Base-by-base conservation (phyloP, 345 rosid species). In the Schrenkiella parvula region DNA sequence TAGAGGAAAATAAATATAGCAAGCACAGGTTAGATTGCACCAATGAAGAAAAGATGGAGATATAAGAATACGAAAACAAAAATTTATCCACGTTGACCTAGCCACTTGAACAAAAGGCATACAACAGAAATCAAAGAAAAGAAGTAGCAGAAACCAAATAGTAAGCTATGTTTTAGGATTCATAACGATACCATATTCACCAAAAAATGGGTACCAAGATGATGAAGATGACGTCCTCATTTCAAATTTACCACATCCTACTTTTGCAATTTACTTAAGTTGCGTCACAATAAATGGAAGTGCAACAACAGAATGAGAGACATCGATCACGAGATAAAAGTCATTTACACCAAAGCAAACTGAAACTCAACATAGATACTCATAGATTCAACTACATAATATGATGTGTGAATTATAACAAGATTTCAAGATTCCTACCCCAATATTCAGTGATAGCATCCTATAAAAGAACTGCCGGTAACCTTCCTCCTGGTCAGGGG, bases 401-500 rank as follows among this genome's bases (percentile, higher is more conserved):
- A 66, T 57, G 57, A 8, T 38, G 44, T 7, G 67, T 28, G 35
- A 28, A 28, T 4, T 28, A 31, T 10, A 57, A 47, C 59, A 70
- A 32, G 71, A 17, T 47, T 53, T 29, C 15, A 63, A 73, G 74
- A 56, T 37, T 32, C 84, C 52, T 81, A 91, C 97, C 79, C 89
- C 87, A 66, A 31, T 56, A 81, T 74, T 89, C 80, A 85, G 71
- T 71, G 86, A 85, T 55, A 95, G 87, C 28, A 79, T 78, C 78
- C 78, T 87, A 77, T 87, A 89, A 85, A 96, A 91, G 71, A 84
- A 85, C 2, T 58, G 75, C 28, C 88, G 86, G 75, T 88, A 54
- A 23, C 75, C 76, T 72, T 84, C 82, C 76, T 68, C 80, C 85
- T 95, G 99, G 60, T 91, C 95, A 38, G 53, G 42, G 68, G 98